Evolutionary conservation across 805 yeast species (phyloP), one percentile per base, ranked within the genome.

Genomic region (Wickerhamomyces canadensis): DNA sequence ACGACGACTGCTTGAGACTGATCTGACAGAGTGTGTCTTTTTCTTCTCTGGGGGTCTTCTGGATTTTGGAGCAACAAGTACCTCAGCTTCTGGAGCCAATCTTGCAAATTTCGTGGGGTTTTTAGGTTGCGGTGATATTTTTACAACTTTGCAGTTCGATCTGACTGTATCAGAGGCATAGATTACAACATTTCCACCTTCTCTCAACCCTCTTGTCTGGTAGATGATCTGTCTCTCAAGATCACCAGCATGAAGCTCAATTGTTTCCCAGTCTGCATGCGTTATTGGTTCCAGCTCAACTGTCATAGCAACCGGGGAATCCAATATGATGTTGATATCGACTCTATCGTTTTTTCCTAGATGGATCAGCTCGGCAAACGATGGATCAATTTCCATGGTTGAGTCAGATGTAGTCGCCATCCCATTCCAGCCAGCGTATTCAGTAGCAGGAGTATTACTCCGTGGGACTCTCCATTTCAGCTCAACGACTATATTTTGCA

Each of bases 251-350:
- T 91, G 84, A 3, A 83, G 59, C 53, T 89, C 96, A 3, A 88
- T 84, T 19, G 85, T 64, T 47, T 89, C 97, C 97, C 97, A 91
- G 54, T 91, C 98, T 5, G 81, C 70, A 2, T 79, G 58, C 0
- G 85, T 70, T 15, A 73, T 60, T 0, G 98, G 98, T 51, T 85
- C 96, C 31, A 91, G 68, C 50, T 75, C 78, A 3, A 89, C 78
- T 4, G 78, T 74, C 6, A 68, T 64, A 1, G 87, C 76, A 28
- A 60, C 68, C n/a, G 71, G 74, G 1, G 67, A 56, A 27, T 73
- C 65, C 12, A 75, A 64, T 38, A 72, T 69, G 36, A 81, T 53
- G 26, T 61, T 65, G 27, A 83, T 42, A 2, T 62, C 56, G 3
- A 75, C 53, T 16, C 44, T 54, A 8, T 67, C 55, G 19, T 60